Evolutionary conservation across 495 filamentous ascomycete genomes (phyloP).

Genomic region (Aspergillus funiculosus): DNA sequence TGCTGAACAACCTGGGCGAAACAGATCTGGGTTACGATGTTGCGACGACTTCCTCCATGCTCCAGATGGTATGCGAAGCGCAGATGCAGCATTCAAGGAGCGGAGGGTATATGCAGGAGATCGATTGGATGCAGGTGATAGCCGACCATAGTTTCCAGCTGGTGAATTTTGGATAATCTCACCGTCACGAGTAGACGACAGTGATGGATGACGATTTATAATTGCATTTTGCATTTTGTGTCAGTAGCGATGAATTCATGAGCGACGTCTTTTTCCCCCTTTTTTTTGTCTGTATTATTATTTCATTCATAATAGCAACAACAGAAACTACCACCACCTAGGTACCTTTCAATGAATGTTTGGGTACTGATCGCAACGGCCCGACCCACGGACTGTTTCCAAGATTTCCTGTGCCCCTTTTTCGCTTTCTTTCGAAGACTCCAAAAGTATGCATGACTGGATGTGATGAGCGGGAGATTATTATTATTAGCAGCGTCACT

Average conservation of each 20-base stretch:
- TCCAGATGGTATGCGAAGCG: conserved; percentile 47
- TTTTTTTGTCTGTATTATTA: conserved; percentile 1
- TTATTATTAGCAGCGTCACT: conserved; percentile 4
- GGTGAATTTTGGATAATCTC: conserved; percentile 39
- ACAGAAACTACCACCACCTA: not conserved
- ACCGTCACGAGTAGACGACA: conserved; percentile 11
- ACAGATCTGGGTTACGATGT: conserved; percentile 48
- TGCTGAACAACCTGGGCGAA: conserved; percentile 47
- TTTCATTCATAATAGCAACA: not conserved
- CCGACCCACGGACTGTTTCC: conserved; percentile 3
- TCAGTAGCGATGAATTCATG: conserved; percentile 6
- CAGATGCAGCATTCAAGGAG: conserved; percentile 36
- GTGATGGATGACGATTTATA: not conserved
- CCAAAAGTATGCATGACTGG: not conserved
- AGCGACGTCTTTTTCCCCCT: not conserved
- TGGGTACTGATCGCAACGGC: not conserved
- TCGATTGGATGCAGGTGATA: conserved; percentile 47
- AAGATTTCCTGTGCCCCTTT: not conserved
- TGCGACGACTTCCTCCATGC: conserved; percentile 40
- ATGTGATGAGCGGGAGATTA: not conserved
- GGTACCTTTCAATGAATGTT: too few species aligned
- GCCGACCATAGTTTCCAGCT: conserved; percentile 35
- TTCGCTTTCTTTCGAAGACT: not conserved
- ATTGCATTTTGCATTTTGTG: conserved; percentile 1
- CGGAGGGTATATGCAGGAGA: conserved; percentile 32